A percentile compares a stretch with the other conserved stretches of the same genome.
phyloP scores from a whole-genome alignment of 169 alveolate genomes.

The Eimeria zaria region DNA sequence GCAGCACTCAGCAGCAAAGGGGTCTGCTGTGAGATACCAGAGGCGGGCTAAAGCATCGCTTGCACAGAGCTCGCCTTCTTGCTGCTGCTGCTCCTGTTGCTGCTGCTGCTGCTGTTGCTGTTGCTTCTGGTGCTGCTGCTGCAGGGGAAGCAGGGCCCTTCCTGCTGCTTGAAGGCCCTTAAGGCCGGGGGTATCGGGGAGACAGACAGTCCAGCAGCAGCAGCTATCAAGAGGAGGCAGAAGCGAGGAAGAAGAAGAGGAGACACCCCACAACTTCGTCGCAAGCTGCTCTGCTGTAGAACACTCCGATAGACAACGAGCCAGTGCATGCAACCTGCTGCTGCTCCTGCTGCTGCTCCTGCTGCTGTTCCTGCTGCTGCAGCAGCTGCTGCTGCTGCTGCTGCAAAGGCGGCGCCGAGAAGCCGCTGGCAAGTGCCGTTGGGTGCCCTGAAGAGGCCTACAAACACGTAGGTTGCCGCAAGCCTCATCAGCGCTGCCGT shows the following conservation, averaged over 20 bases:
- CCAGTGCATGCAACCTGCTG: slow-evolving; percentile 24
- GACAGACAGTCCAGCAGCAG: slow-evolving; percentile 46
- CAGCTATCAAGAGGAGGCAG: neutral
- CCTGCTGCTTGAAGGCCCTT: slow-evolving; percentile 43
- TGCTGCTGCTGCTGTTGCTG: too few relatives aligned
- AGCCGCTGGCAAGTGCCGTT: neutral
- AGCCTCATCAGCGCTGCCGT: neutral
- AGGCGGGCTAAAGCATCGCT: slow-evolving; percentile 8
- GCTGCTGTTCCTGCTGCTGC: neutral
- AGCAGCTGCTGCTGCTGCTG: slow-evolving; percentile 65
- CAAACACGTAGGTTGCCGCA: neutral
- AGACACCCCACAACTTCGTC: neutral
- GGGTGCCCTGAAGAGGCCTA: neutral
- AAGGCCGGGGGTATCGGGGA: slow-evolving; percentile 26
- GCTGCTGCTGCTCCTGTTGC: too few relatives aligned
- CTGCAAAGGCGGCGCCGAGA: neutral
- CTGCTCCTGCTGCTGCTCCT: neutral
- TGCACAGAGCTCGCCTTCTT: slow-evolving; percentile 9
- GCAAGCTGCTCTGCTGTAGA: slow-evolving; percentile 47
- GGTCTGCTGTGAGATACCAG: slow-evolving; percentile 51
- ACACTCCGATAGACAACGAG: neutral
- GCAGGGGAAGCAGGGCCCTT: slow-evolving; percentile 36
- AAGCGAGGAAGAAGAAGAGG: neutral
- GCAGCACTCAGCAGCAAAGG: slow-evolving; percentile 15
- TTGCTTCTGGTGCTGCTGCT: slow-evolving; percentile 49